phyloP scores from a whole-genome alignment of 345 rosid genomes.

The Eucalyptus marginata region DNA sequence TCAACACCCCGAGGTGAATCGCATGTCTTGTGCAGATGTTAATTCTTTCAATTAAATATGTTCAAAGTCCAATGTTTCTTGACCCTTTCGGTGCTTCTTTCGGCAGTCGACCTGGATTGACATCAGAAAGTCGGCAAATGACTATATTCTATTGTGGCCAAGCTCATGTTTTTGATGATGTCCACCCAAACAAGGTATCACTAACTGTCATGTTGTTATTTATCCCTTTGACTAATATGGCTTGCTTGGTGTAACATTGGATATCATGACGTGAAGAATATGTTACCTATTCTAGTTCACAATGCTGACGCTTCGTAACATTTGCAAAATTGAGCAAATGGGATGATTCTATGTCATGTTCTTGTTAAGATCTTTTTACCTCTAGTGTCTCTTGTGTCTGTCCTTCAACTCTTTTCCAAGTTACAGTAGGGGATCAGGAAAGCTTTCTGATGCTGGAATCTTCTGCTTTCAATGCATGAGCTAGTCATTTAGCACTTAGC shows the following conservation, averaged over 20 bases:
- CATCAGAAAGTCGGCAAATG: constrained; percentile 64
- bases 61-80: neutral
- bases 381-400: neutral
- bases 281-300: neutral
- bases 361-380: neutral
- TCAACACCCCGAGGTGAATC: constrained; percentile 48
- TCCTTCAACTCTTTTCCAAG: neutral
- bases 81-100: neutral
- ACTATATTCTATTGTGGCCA: constrained; percentile 97
- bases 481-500: neutral
- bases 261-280: neutral
- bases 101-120: constrained; percentile 42
- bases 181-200: constrained; percentile 86
- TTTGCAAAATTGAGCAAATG: neutral
- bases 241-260: neutral
- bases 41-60: neutral
- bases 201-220: neutral
- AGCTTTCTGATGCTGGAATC: neutral
- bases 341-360: neutral
- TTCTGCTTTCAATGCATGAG: neutral
- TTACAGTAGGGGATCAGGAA: neutral
- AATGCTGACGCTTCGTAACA: neutral
- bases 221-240: neutral
- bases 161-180: constrained; percentile 99
- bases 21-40: neutral